These are phyloP conservation scores for Fusarium miscanthi DNA, from an alignment of 2,329 filamentous ascomycete genomes.

Conservation along the genomic window DNA sequence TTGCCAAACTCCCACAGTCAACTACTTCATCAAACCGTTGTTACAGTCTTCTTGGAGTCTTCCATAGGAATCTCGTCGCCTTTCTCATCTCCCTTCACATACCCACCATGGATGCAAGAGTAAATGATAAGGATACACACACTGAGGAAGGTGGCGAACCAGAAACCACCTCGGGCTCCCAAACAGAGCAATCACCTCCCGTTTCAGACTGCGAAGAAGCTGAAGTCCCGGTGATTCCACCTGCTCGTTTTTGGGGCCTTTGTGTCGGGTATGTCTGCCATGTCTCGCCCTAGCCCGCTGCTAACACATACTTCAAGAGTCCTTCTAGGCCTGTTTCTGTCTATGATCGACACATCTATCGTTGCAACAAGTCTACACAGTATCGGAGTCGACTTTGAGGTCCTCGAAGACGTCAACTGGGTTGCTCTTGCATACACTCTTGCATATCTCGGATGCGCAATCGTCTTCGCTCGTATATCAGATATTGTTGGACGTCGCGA, in stretches of 20 bases:
- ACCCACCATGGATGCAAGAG: neutral
- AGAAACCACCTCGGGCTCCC: neutral
- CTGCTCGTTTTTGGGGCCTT: conserved; percentile 50
- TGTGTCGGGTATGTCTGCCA: conserved; percentile 47
- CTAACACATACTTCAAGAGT: conserved; percentile 50
- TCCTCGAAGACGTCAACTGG: conserved; percentile 61
- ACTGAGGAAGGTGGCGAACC: neutral
- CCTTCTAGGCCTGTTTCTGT: conserved; percentile 65
- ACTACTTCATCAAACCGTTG: neutral
- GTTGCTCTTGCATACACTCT: conserved; percentile 67
- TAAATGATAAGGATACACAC: neutral
- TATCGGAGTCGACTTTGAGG: conserved; percentile 64
- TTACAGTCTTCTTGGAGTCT: neutral
- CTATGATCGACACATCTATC: conserved; percentile 69
- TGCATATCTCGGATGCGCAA: conserved; percentile 66
- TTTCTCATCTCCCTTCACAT: neutral
- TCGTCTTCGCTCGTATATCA: conserved; percentile 65
- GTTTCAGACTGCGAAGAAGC: neutral
- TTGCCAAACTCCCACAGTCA: neutral
- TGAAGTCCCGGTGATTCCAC: conserved; percentile 38
- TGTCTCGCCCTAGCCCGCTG: neutral
- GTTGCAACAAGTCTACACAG: conserved; percentile 67
- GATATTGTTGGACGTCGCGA: conserved; percentile 66
- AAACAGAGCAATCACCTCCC: neutral
- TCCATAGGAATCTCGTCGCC: neutral